A percentile compares a stretch with the other conserved stretches of the same genome.
Conservation (phyloP, 1,284 basidiomycete genomes). For the Phellopilus nigrolimitatus region DNA sequence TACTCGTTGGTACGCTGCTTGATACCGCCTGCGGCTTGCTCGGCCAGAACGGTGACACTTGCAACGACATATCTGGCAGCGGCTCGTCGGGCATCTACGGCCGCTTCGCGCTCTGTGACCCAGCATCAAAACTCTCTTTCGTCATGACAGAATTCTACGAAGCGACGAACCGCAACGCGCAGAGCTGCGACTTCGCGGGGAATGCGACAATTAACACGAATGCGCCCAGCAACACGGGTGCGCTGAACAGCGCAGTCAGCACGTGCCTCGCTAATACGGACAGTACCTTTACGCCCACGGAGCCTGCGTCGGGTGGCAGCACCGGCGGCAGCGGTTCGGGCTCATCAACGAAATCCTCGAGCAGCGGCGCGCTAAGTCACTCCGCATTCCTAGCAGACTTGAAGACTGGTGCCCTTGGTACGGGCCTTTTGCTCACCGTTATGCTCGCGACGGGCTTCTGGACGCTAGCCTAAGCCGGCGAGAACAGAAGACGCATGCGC, state of each 20-base stretch:
- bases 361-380: slow-evolving; percentile 13
- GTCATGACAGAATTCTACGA: slow-evolving; percentile 82
- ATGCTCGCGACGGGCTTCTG: slow-evolving; percentile 40
- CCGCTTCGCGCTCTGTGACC: slow-evolving; percentile 66
- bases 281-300: slow-evolving; percentile 63
- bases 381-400: slow-evolving; percentile 26
- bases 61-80: slow-evolving; percentile 66
- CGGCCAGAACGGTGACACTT: slow-evolving; percentile 54
- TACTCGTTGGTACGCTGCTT: slow-evolving; percentile 63
- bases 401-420: slow-evolving; percentile 36
- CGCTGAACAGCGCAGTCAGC: slow-evolving; percentile 57
- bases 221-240: slow-evolving; percentile 47
- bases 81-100: slow-evolving; percentile 78
- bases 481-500: no score
- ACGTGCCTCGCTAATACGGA: slow-evolving; percentile 68
- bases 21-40: slow-evolving; percentile 70
- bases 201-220: slow-evolving; percentile 75
- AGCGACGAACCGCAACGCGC: slow-evolving; percentile 48
- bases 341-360: slow-evolving; percentile 14
- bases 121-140: slow-evolving; percentile 79
- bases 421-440: slow-evolving; percentile 37
- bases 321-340: slow-evolving; percentile 25
- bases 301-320: slow-evolving; percentile 33
- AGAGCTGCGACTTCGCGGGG: slow-evolving; percentile 73
- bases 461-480: slow-evolving; percentile 36